Evolutionary conservation across 1,284 basidiomycete species (phyloP).

Genomic region (Peniophora sp.): DNA sequence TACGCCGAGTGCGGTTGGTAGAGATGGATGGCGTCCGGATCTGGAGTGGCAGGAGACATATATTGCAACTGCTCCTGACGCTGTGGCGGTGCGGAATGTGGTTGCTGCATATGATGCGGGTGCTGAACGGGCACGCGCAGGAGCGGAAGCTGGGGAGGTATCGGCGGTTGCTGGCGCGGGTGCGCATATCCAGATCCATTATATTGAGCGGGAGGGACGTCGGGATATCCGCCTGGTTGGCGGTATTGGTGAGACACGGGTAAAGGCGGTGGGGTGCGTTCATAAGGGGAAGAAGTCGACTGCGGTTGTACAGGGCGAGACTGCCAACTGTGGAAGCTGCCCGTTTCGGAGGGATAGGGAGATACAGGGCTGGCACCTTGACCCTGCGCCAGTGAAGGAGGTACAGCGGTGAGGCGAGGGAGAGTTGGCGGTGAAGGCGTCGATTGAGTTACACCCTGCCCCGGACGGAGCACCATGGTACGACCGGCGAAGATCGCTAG

Average conservation of each 20-base stretch:
- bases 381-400: slow-evolving; percentile 23
- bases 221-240: not conserved
- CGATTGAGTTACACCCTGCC: not conserved
- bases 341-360: too few species aligned
- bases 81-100: not conserved
- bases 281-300: not conserved
- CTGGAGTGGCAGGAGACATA: not conserved
- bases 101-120: not conserved
- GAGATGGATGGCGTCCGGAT: not conserved
- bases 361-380: not conserved
- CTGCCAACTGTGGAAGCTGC: not conserved
- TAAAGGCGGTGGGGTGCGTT: not conserved
- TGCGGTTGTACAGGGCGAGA: not conserved
- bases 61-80: slow-evolving; percentile 1
- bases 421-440: not conserved
- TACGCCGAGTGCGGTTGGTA: slow-evolving; percentile 1
- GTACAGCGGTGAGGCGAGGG: not conserved
- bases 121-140: slow-evolving; percentile 7
- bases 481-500: slow-evolving; percentile 54
- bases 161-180: slow-evolving; percentile 5
- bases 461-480: slow-evolving; percentile 38
- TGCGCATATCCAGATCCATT: slow-evolving; percentile 7
- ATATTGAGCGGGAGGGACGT: not conserved
- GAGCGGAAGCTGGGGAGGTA: slow-evolving; percentile 7
- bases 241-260: not conserved